Evolutionary conservation across 1,284 basidiomycete genomes (phyloP).

Genomic region (Ceratobasidium sp.): DNA sequence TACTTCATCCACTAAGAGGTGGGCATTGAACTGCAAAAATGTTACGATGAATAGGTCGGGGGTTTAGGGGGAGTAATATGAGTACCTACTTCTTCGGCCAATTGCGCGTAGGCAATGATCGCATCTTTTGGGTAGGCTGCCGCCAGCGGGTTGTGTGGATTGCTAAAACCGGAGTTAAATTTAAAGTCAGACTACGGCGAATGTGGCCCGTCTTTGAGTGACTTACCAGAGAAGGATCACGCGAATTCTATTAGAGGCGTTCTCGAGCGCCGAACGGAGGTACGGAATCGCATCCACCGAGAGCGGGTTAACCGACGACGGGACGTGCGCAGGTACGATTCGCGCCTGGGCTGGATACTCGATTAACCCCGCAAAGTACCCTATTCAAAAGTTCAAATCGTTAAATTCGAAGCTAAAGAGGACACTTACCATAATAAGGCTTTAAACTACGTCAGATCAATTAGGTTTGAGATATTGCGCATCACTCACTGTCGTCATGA

Average conservation of each 20-base stretch:
- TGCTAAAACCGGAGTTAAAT: conserved; percentile 15
- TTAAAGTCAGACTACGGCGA: too few species aligned
- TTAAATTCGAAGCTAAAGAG: not conserved
- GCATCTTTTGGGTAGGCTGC: conserved; percentile 25
- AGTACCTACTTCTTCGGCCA: conserved; percentile 37
- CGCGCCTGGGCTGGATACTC: conserved; percentile 37
- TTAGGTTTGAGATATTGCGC: too few species aligned
- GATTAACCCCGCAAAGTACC: conserved; percentile 5
- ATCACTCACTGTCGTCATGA: conserved; percentile 30
- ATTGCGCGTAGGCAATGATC: conserved; percentile 25
- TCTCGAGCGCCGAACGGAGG: conserved; percentile 3
- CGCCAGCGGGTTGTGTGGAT: conserved; percentile 46
- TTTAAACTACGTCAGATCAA: not conserved
- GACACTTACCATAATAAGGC: conserved; percentile 38
- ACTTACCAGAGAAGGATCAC: conserved; percentile 34
- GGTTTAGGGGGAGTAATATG: too few species aligned
- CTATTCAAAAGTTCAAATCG: not conserved
- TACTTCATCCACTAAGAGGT: conserved; percentile 43
- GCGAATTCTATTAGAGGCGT: conserved; percentile 13
- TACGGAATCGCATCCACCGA: conserved; percentile 12
- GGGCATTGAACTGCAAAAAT: conserved; percentile 41
- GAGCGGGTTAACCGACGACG: conserved; percentile 8
- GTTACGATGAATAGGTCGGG: too few species aligned
- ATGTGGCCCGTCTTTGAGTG: too few species aligned
- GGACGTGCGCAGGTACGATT: conserved; percentile 16